phyloP scores from a whole-genome alignment of 2,329 filamentous ascomycete species.

The Verticillium klebahnii region DNA sequence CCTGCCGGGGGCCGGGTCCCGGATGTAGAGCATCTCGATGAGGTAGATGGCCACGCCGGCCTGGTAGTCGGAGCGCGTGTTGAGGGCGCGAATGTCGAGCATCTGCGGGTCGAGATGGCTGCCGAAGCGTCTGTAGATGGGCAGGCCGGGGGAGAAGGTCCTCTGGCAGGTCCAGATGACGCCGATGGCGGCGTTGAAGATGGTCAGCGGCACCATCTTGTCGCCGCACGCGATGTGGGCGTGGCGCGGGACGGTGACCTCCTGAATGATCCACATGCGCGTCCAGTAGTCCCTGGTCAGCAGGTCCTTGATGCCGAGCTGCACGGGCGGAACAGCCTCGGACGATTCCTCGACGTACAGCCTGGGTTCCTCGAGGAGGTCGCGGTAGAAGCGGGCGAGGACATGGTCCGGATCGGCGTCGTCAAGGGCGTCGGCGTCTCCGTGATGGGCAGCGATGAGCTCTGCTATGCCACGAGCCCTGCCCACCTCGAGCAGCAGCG shows the following conservation, averaged over 20 bases:
- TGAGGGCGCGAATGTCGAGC: slow-evolving; percentile 1
- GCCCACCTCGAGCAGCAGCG: neutral
- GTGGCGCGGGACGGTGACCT: slow-evolving; percentile 18
- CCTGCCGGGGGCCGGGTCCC: slow-evolving; percentile 1
- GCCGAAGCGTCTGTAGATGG: neutral
- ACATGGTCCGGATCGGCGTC: neutral
- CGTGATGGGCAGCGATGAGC: neutral
- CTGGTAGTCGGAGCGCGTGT: neutral
- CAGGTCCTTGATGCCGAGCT: slow-evolving; percentile 9
- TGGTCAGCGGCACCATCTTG: slow-evolving; percentile 3
- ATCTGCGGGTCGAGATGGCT: neutral
- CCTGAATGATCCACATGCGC: slow-evolving; percentile 26
- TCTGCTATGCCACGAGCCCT: neutral
- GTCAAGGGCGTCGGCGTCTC: neutral
- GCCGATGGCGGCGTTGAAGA: slow-evolving; percentile 7
- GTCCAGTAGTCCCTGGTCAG: slow-evolving; percentile 30
- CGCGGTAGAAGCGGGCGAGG: neutral
- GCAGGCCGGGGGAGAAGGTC: neutral
- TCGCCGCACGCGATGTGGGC: slow-evolving; percentile 21
- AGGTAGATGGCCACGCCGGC: neutral
- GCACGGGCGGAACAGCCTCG: neutral
- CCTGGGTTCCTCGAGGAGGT: neutral
- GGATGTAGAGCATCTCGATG: slow-evolving; percentile 4
- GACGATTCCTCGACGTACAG: neutral
- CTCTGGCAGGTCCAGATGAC: neutral